Base-by-base conservation (phyloP, 805 yeast species). In the Blastobotrys parvus region DNA sequence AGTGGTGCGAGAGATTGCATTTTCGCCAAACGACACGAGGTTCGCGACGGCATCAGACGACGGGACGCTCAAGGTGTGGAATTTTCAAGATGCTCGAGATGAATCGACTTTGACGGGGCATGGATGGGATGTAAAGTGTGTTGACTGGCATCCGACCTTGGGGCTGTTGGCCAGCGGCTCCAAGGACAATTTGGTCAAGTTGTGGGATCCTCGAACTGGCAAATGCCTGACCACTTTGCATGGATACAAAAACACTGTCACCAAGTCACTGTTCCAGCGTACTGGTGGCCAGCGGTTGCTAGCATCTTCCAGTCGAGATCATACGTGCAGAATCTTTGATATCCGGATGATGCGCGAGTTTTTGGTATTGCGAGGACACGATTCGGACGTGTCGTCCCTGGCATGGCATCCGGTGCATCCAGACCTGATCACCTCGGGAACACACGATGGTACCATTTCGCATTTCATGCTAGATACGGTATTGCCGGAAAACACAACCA, bases 111-210 rank as follows among this genome's bases (percentile, higher is more conserved):
- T 92, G 43, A 72, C 78, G 19, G 97, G 97, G 2, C 99, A 92
- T 64, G 95, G 94, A 60, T 92, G 99, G 99, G 99, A 92, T 63
- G 97, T 92, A 18, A 92, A 92, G 59, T 78, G 89, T 43, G 85
- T 94, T 42, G 97, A 92, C 62, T 92, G 99, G 99, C 99, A 92
- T 62, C 85, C 94, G 3, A 70, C 73, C 10, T 66, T 86, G 63
- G 96, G 97, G 0, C 69, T 92, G 21, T 72, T 92, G 40, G 96
- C 83, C 0, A 76, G 89, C 49, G 99, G 97, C 0, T 92, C 97
- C 0, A 92, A 94, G 60, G 99, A 92, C 63, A 94, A 94, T 62
- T 67, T 88, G 52, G 76, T 92, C 38, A 88, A 89, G 63, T 68
- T 92, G 20, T 92, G 98, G 98, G 99, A 92, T 60, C 99, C 99